Conservation (phyloP, 768 basidiomycete species). For the Hydnomerulius pinastri region DNA sequence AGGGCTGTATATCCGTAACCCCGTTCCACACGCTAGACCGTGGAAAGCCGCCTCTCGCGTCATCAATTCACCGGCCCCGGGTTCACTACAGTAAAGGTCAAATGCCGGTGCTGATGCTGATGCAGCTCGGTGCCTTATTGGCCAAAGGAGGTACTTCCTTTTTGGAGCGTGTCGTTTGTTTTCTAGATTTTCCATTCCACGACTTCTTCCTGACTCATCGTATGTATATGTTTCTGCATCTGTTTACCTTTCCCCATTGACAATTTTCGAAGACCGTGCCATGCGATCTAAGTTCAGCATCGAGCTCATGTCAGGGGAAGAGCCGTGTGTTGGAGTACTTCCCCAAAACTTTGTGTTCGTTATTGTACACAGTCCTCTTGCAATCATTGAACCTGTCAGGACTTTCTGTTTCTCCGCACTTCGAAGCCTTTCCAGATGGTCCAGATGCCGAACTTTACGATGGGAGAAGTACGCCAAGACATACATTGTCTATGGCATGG, state of each 20-base stretch:
- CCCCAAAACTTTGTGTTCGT: background rate
- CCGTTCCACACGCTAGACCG: background rate
- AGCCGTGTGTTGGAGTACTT: background rate
- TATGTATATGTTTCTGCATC: background rate
- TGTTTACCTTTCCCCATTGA: background rate
- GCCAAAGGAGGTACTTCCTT: background rate
- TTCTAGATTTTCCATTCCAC: no score
- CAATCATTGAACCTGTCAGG: background rate
- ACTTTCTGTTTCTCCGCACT: background rate
- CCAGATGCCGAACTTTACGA: background rate
- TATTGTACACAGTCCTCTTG: background rate
- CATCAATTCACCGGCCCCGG: conserved; percentile 5
- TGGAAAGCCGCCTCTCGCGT: background rate
- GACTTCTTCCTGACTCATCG: no score
- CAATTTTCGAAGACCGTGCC: background rate
- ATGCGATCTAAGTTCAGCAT: background rate
- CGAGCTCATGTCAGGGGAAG: background rate
- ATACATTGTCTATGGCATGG: background rate
- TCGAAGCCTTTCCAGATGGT: background rate
- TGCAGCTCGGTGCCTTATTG: background rate
- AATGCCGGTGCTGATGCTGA: background rate
- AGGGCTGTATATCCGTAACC: conserved; percentile 4
- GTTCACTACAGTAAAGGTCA: background rate
- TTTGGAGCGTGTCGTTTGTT: no score
- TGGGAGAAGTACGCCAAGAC: no score